Percentiles rank a stretch among this genome's conserved stretches.
Conservation (phyloP, 108 stramenopile species). For the Skeletonema menzelii region DNA sequence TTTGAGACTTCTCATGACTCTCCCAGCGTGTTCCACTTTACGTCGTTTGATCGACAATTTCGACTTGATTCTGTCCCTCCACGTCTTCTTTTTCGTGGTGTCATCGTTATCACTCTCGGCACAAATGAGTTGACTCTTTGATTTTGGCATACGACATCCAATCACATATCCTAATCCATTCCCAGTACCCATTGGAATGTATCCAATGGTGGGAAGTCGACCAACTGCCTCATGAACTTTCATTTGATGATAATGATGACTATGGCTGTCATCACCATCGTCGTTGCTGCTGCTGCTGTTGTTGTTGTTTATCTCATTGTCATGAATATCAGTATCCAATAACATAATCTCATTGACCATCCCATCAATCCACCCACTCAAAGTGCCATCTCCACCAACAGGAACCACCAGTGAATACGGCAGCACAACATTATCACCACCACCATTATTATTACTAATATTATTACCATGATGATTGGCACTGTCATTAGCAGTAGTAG, state of each 20-base stretch:
- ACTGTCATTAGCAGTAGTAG: too few species aligned
- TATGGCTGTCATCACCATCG: background rate
- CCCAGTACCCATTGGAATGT: slow-evolving; percentile 72
- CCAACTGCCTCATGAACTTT: slow-evolving; percentile 32
- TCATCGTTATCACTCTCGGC: background rate
- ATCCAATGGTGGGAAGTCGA: slow-evolving; percentile 56
- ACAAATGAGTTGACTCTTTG: background rate
- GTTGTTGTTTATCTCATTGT: too few species aligned
- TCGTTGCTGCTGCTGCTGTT: too few species aligned
- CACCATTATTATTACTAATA: background rate
- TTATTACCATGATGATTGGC: too few species aligned
- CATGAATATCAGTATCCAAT: background rate
- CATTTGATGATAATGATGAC: background rate
- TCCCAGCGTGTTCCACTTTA: slow-evolving; percentile 6
- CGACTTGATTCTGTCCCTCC: background rate
- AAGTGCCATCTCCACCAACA: slow-evolving; percentile 75
- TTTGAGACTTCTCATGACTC: slow-evolving; percentile 26
- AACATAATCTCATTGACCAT: slow-evolving; percentile 38
- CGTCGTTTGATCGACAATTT: slow-evolving; percentile 16
- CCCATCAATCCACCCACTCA: slow-evolving; percentile 55
- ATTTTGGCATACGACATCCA: slow-evolving; percentile 36
- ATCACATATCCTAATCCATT: slow-evolving; percentile 70
- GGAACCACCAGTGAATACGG: slow-evolving; percentile 55
- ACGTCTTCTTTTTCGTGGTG: background rate
- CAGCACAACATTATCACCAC: background rate